Percentiles rank a stretch among this genome's conserved stretches.
Evolutionary conservation across 805 yeast genomes (phyloP).

Genomic region (Teunomyces barrocoloradensis): DNA sequence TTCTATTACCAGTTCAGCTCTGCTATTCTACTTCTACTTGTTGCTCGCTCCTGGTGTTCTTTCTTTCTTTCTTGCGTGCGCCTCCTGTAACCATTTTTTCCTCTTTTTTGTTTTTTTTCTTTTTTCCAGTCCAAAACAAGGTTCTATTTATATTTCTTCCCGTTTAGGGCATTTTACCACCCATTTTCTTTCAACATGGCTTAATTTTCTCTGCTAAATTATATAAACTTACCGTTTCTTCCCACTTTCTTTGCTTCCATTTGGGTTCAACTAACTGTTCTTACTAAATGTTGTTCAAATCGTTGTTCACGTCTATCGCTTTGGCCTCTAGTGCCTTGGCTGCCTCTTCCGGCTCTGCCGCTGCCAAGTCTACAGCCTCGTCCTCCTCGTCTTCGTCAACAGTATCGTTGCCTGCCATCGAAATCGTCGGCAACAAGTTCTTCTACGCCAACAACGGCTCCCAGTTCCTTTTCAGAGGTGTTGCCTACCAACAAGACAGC

Average conservation of each 20-base stretch:
- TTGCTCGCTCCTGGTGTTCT: background rate
- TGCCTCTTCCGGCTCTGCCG: slow-evolving; percentile 14
- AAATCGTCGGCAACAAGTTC: slow-evolving; percentile 74
- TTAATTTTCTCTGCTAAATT: background rate
- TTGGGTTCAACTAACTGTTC: background rate
- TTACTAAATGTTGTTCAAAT: slow-evolving; percentile 9
- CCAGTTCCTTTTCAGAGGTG: slow-evolving; percentile 73
- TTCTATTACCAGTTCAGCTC: too few species aligned
- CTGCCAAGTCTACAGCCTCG: slow-evolving; percentile 8
- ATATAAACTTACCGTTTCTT: slow-evolving; percentile 1
- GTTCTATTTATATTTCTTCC: slow-evolving; percentile 4
- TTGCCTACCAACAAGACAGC: slow-evolving; percentile 76
- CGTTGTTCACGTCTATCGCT: slow-evolving; percentile 35
- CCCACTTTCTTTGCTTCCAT: background rate
- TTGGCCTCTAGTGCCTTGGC: slow-evolving; percentile 22
- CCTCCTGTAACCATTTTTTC: background rate
- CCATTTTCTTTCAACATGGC: slow-evolving; percentile 4
- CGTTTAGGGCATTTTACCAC: slow-evolving; percentile 3
- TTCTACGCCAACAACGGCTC: slow-evolving; percentile 75
- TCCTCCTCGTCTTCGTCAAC: slow-evolving; percentile 12
- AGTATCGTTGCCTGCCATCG: slow-evolving; percentile 51
- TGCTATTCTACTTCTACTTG: background rate
- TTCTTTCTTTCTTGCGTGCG: background rate
- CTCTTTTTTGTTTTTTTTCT: background rate
- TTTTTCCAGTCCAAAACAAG: background rate